Percentiles rank a stretch among this genome's conserved stretches.
These are phyloP conservation scores for Exophiala spinifera DNA, from an alignment of 2,329 filamentous ascomycete species.

Conservation along the genomic window DNA sequence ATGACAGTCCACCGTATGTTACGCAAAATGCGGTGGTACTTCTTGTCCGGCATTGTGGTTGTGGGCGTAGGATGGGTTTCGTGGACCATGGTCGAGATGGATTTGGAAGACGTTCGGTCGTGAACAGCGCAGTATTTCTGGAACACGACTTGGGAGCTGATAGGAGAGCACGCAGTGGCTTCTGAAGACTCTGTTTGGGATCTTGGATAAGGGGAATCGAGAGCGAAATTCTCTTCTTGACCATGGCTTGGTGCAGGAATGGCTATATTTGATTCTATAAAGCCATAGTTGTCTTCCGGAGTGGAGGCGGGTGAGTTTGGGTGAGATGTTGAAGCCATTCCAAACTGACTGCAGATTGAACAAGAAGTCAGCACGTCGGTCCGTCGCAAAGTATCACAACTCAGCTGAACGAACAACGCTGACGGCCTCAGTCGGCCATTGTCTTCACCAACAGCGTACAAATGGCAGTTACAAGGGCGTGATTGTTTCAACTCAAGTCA, in stretches of 20 bases:
- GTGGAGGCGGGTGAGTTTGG: neutral
- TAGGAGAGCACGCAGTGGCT: conserved; percentile 2
- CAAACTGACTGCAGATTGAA: neutral
- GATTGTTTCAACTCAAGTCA: too few relatives aligned
- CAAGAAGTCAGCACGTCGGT: neutral
- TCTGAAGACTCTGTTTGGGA: conserved; percentile 5
- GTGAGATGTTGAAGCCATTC: neutral
- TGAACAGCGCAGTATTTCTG: neutral
- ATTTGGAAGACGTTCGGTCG: conserved; percentile 17
- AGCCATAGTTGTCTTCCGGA: neutral
- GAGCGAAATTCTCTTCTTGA: neutral
- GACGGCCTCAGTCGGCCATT: too few relatives aligned
- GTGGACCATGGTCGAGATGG: conserved; percentile 18
- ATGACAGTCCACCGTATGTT: conserved; percentile 38
- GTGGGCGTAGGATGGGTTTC: conserved; percentile 21
- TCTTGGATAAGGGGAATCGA: neutral
- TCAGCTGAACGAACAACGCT: too few relatives aligned
- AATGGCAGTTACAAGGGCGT: too few relatives aligned
- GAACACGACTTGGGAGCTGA: neutral
- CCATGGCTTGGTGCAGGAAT: neutral
- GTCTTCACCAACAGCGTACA: too few relatives aligned
- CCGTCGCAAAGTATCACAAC: neutral
- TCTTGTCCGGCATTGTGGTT: conserved; percentile 27
- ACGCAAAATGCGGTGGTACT: conserved; percentile 30
- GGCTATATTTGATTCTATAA: neutral